Evolutionary conservation across 2,329 filamentous ascomycete species (phyloP), one percentile per base, ranked within the genome.

Genomic region (Tolypocladium tropicale): DNA sequence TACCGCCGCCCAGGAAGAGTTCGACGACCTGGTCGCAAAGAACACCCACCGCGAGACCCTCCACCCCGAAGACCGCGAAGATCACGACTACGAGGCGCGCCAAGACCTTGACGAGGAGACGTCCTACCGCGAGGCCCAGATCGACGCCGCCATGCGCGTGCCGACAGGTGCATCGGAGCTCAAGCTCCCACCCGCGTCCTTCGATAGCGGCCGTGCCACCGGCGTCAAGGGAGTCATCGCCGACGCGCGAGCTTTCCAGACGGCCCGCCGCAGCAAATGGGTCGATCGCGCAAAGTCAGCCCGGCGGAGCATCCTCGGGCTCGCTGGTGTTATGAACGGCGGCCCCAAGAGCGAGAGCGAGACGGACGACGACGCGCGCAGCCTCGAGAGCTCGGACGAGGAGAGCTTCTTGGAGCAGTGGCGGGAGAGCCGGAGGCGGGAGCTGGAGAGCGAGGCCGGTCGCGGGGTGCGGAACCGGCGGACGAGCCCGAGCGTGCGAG

Each of bases 221-320:
- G 89, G 89, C 51, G 89, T 91, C 62, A 93, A 93, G 76, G 89
- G 89, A 60, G 89, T 94, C 70, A 93, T 94, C 66, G 88, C 89
- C 63, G 89, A 94, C 68, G 89, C 89, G 39, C 80, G 88, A 65
- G 84, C 85, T 65, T 93, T 87, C 70, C 86, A 90, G 72, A 78
- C 82, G 64, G 86, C 87, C 14, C 78, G 79, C 62, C 78, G 78
- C 65, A 72, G 66, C 63, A 81, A 80, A 60, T 82, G 79, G 76
- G 75, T 74, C 63, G 76, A 72, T 66, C 76, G 75, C 55, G 78
- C 80, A 56, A 75, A 75, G 58, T 74, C 75, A 48, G 80, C 78
- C 34, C 76, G 81, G 56, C 74, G 76, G 59, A 82, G 79, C 64
- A 78, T 84, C 56, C 78, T 83, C 51, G 79, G 80, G 56, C 61